Evolutionary conservation across 352 stramenopile species (phyloP), one percentile per base, ranked within the genome.

Genomic region (Paralagenidium karlingii): DNA sequence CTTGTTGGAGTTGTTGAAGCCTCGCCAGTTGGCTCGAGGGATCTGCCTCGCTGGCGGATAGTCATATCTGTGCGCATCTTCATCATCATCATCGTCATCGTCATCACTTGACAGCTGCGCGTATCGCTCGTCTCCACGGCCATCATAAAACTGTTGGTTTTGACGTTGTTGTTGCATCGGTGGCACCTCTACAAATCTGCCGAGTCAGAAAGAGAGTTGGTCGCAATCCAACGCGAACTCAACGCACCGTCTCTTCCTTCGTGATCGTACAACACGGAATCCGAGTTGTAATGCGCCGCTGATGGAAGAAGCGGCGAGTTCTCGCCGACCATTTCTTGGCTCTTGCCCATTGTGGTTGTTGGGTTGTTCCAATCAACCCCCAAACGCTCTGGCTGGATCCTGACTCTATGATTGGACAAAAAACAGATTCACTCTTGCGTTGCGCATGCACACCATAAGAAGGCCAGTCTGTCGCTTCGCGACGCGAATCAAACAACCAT

Each of bases 231-330:
- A 41, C 36, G 18, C n/a, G 20, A 24, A 19, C 15, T 22, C 22
- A 15, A 26, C 15, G 15, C 16, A 29, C 15, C n/a, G n/a, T 8
- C 20, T 22, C 15, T 41, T 19, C 55, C 53, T 43, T 76, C 63
- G 27, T 63, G 50, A 28, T 81, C 58, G 46, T 84, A 82, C 30
- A 87, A 63, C 30, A 68, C 76, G 45, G 76, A 87, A 43, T 90
- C 76, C 32, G 76, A 90, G 61, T 90, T 90, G 55, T 90, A 90
- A 46, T 90, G 83, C 34, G 83, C 61, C 45, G 68, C 62, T 0
- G 50, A 24, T 30, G 58, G 53, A 20, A 88, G 57, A 46, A 88
- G 52, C 11, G 70, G 66, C 18, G 66, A 79, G 37, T 32, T 43
- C 41, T 78, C 68, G 21, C 27, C 38, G 12, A 29, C 32, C 4